Percentiles rank a stretch among this genome's conserved stretches.
Conservation (phyloP, 116 monocot species). For the Phalaenopsis hybrid region DNA sequence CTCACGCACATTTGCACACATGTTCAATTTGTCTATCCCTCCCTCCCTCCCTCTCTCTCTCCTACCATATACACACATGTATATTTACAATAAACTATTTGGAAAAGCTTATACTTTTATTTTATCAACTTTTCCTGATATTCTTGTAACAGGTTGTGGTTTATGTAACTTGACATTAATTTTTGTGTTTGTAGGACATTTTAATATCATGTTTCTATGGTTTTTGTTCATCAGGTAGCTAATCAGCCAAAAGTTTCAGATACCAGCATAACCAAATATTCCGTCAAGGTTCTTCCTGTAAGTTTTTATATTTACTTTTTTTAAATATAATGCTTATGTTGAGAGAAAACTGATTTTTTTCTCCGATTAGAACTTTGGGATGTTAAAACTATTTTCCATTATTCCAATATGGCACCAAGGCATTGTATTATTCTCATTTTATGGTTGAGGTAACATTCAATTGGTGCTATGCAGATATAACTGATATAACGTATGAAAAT, state of each 20-base stretch:
- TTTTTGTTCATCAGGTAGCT: slow-evolving; percentile 30
- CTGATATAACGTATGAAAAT: background rate
- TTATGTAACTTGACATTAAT: background rate
- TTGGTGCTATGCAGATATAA: background rate
- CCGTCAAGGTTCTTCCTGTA: slow-evolving; percentile 88
- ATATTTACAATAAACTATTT: background rate
- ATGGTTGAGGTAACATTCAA: background rate
- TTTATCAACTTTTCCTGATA: background rate
- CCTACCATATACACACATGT: background rate
- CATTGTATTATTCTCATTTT: background rate
- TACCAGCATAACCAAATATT: slow-evolving; percentile 76
- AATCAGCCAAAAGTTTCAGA: slow-evolving; percentile 59
- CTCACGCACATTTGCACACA: background rate
- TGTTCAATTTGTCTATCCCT: too few relatives aligned
- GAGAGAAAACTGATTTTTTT: background rate
- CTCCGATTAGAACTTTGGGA: background rate
- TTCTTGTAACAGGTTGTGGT: background rate
- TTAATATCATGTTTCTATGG: background rate
- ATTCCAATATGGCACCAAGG: background rate
- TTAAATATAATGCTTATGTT: background rate
- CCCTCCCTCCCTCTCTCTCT: background rate
- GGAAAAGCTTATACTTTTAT: background rate
- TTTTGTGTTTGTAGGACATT: background rate
- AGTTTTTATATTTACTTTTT: slow-evolving; percentile 21
- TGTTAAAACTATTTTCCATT: background rate